Conservation (phyloP, 768 basidiomycete species). For the Leccinum disarticulatum region DNA sequence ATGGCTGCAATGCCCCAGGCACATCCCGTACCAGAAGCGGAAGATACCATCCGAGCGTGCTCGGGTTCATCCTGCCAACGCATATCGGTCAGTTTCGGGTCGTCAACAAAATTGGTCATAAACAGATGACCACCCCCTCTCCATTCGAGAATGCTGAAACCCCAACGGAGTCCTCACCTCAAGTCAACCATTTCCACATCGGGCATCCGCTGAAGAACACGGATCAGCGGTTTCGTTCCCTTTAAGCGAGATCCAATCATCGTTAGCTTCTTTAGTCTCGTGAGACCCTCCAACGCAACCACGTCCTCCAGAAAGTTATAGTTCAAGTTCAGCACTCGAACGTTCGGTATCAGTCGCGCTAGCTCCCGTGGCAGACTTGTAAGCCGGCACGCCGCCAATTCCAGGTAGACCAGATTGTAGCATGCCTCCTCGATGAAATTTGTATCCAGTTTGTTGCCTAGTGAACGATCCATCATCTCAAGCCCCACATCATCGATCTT, state of each 20-base stretch:
- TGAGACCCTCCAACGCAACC: conserved; percentile 65
- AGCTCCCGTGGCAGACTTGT: conserved; percentile 70
- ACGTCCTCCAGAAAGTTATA: conserved; percentile 92
- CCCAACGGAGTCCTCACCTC: conserved; percentile 52
- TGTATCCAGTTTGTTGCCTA: conserved; percentile 69
- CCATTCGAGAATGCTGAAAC: conserved; percentile 13
- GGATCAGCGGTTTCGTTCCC: conserved; percentile 71
- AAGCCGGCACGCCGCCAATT: conserved; percentile 85
- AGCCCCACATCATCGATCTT: conserved; percentile 16
- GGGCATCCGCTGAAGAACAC: conserved; percentile 65
- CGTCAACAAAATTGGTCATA: conserved; percentile 5
- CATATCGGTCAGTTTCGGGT: conserved; percentile 30
- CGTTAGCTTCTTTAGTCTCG: conserved; percentile 77
- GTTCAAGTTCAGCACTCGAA: conserved; percentile 92
- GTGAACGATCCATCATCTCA: conserved; percentile 27
- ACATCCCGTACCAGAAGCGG: conserved; percentile 75
- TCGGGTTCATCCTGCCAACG: conserved; percentile 83
- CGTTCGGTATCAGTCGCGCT: conserved; percentile 69
- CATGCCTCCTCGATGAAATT: conserved; percentile 71
- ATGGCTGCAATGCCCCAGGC: conserved; percentile 66
- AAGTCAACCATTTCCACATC: conserved; percentile 91
- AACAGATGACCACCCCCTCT: neutral
- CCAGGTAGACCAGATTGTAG: conserved; percentile 90
- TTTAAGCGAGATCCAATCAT: conserved; percentile 83
- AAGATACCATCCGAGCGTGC: conserved; percentile 93